phyloP scores from a whole-genome alignment of 345 rosid genomes.

The Excoecaria cochinchinensis region DNA sequence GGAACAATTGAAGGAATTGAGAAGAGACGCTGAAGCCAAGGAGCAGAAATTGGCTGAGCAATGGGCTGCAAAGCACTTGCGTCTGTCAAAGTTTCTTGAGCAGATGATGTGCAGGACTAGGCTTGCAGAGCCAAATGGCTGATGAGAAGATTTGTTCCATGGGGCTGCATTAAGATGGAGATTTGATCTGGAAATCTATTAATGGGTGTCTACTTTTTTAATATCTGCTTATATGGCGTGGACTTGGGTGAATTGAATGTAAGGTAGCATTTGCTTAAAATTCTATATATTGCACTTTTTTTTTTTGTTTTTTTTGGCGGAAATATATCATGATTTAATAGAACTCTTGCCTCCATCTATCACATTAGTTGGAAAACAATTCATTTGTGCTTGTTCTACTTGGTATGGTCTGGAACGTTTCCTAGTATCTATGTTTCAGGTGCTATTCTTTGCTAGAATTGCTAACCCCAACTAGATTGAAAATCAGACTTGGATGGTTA shows the following conservation, averaged over 20 bases:
- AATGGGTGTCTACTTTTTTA: conserved; percentile 24
- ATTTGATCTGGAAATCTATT: conserved; percentile 10
- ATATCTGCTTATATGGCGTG: conserved; percentile 10
- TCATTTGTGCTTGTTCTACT: no score
- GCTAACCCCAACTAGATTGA: no score
- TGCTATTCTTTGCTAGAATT: no score
- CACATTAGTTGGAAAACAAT: no score
- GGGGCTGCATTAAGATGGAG: neutral
- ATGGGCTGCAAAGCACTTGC: conserved; percentile 70
- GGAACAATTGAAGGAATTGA: conserved; percentile 65
- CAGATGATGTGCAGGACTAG: conserved; percentile 65
- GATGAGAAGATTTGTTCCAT: conserved; percentile 24
- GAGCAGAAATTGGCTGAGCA: conserved; percentile 92
- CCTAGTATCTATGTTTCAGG: no score
- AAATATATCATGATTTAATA: conserved; percentile 8
- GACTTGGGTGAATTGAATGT: conserved; percentile 22
- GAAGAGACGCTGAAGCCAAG: conserved; percentile 81
- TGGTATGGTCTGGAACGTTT: no score
- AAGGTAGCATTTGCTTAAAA: conserved; percentile 17
- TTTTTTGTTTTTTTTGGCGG: neutral
- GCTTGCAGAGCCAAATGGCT: conserved; percentile 39
- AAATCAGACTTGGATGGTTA: no score
- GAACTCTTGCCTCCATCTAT: neutral
- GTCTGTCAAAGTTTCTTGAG: conserved; percentile 74
- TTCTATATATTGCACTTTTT: conserved; percentile 15